phyloP scores from a whole-genome alignment of 441 rosid species.

The Monsonia emarginata region DNA sequence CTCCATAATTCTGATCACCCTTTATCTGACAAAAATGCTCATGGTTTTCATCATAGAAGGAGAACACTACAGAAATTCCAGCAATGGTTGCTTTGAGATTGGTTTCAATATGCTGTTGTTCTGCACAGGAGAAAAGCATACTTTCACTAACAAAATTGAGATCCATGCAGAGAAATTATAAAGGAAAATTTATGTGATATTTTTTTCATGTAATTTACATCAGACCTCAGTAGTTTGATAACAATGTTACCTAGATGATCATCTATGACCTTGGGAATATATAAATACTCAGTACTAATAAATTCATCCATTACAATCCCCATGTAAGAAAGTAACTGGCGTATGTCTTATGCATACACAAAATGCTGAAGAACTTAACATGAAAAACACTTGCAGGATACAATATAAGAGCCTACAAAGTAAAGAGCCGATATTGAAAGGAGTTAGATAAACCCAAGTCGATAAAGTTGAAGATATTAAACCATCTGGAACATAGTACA shows the following conservation, averaged over 20 bases:
- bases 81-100: constrained; percentile 53
- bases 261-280: background rate
- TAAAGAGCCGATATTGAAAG: background rate
- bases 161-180: background rate
- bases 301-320: background rate
- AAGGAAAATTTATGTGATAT: background rate
- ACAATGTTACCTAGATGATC: background rate
- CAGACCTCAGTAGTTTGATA: background rate
- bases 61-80: constrained; percentile 57
- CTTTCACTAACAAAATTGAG: background rate
- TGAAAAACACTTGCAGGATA: background rate
- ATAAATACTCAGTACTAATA: background rate
- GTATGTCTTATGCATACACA: background rate
- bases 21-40: constrained; percentile 19
- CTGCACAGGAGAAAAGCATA: constrained; percentile 34
- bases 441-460: background rate
- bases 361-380: background rate
- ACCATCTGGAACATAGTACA: background rate
- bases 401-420: background rate
- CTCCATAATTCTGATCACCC: constrained; percentile 26
- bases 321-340: background rate
- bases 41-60: constrained; percentile 55
- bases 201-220: background rate
- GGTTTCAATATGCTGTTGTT: constrained; percentile 74
- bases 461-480: background rate